Base-by-base conservation (phyloP, 2,329 filamentous ascomycete genomes). In the Hypocreales sp. region DNA sequence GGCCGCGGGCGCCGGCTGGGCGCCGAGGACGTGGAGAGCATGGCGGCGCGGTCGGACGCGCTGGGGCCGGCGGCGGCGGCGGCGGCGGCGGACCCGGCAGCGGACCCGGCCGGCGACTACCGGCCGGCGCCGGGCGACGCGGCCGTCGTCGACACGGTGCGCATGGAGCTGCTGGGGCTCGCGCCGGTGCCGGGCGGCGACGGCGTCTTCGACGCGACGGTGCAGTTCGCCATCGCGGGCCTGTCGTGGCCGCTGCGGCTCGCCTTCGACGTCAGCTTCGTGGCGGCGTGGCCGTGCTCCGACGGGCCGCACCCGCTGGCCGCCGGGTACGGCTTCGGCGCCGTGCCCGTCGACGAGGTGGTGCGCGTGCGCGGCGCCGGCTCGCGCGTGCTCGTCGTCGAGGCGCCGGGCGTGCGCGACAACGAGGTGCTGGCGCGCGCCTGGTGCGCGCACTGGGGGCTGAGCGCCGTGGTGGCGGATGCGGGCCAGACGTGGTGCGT, bases 371-470 rank as follows among this genome's bases (percentile, higher is more conserved):
- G 64, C 19, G 67, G 80, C 44, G 82, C 78, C 78, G 72, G 64
- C 8, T 53, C 55, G 11, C 44, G 22, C 10, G 76, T 84, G 4
- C 56, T 84, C 7, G 72, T 77, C 5, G 62, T 83, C 10, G 75
- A 83, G 51, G 74, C 77, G 1, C 73, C 79, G 45, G 79, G 79
- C 1, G 75, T 78, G 14, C 59, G 60, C 26, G 79, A 83, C 47
- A 82, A 83, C 38, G 79, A 83, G 48, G 78, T 82, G 4, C 63
- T 84, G 40, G 78, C 74, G 1, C 58, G 79, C 35, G 77, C 79
- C 6, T 84, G 79, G 79, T 83, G 78, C 46, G 67, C 75, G 30
- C 74, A 81, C 40, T 80, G 76, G 67, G 79, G 79, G 3, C 51
- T 81, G 40, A 73, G 66, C 42, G 78, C 79, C 1, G 55, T 84